Conservation (phyloP, 2,329 filamentous ascomycete species). For the Diaporthe capsici region DNA sequence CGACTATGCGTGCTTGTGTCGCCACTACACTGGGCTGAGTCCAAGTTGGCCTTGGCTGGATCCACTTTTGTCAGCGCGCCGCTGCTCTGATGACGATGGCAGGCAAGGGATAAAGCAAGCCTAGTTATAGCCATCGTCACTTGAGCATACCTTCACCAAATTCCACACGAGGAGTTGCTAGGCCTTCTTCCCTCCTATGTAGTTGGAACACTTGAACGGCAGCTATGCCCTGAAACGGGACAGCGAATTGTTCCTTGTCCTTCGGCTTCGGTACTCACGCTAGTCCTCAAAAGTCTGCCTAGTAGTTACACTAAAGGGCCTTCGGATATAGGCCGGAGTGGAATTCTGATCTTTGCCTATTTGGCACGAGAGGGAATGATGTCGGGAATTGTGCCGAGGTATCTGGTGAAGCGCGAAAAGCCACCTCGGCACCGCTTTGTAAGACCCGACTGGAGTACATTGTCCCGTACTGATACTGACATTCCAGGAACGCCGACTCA, state of each 20-base stretch:
- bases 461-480: no score
- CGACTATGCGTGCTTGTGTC: constrained; percentile 19
- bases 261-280: not conserved
- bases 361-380: not conserved
- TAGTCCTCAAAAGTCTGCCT: not conserved
- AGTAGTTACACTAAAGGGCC: not conserved
- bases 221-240: not conserved
- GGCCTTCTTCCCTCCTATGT: no score
- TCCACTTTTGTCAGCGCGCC: not conserved
- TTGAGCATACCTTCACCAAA: not conserved
- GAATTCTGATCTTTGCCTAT: not conserved
- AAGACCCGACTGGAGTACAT: not conserved
- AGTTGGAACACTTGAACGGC: not conserved
- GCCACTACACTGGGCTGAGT: constrained; percentile 18
- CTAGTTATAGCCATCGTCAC: not conserved
- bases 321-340: not conserved
- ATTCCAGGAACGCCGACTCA: not conserved
- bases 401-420: not conserved
- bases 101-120: not conserved
- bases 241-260: no score
- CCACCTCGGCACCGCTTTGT: not conserved
- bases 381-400: constrained; percentile 14
- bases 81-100: constrained; percentile 1
- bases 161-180: not conserved
- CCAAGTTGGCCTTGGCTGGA: not conserved